phyloP scores from a whole-genome alignment of 306 rosid species.

The Corylus avellana region DNA sequence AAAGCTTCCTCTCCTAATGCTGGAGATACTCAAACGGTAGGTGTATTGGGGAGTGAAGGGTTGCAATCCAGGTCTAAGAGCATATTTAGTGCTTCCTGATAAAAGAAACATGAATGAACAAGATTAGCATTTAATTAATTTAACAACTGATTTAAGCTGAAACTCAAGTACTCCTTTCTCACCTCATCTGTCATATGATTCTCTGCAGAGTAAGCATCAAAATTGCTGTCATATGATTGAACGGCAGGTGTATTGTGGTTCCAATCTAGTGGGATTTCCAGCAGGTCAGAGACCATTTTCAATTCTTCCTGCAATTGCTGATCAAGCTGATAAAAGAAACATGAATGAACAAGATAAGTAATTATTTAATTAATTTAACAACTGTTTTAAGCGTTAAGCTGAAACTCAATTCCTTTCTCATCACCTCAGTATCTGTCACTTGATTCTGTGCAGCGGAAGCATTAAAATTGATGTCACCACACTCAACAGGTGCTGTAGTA shows the following conservation, averaged over 20 bases:
- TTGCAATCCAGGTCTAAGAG: background rate
- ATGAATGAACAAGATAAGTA: constrained; percentile 4
- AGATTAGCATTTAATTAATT: background rate
- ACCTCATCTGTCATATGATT: constrained; percentile 4
- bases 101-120: constrained; percentile 13
- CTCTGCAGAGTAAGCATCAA: background rate
- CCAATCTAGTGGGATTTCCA: constrained; percentile 22
- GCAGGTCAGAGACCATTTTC: background rate
- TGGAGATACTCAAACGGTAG: background rate
- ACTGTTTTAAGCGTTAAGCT: constrained; percentile 38
- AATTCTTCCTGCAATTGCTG: constrained; percentile 2
- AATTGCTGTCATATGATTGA: constrained; percentile 16
- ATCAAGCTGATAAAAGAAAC: constrained; percentile 39
- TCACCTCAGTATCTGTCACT: constrained; percentile 36
- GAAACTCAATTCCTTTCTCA: constrained; percentile 24
- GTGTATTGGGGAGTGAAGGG: background rate
- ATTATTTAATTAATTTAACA: background rate
- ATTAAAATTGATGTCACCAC: constrained; percentile 19
- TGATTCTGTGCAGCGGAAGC: constrained; percentile 30
- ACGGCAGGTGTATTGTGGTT: background rate
- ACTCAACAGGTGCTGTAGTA: background rate
- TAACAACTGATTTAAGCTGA: background rate
- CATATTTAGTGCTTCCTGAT: constrained; percentile 23
- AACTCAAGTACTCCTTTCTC: no score
- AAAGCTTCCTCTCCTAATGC: no score